Conservation (phyloP, 768 basidiomycete species). For the Suillus subaureus region DNA sequence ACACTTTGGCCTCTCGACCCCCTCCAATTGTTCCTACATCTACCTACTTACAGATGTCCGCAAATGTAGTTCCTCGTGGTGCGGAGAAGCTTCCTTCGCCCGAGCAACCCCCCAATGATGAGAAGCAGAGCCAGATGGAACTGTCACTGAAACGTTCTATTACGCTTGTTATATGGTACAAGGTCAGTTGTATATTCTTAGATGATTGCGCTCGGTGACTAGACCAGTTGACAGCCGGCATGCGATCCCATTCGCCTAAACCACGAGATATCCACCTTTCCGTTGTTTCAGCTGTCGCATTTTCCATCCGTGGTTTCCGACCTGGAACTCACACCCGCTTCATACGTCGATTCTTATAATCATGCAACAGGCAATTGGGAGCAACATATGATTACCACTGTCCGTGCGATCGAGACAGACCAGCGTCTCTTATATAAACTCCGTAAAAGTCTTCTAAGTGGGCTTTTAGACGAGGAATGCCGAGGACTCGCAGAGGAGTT, state of each 20-base stretch:
- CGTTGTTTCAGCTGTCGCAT: constrained; percentile 60
- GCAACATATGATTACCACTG: constrained; percentile 61
- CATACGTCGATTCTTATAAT: constrained; percentile 66
- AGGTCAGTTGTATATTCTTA: constrained; percentile 38
- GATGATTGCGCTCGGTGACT: constrained; percentile 11
- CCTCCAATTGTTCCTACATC: constrained; percentile 12
- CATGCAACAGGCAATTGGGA: constrained; percentile 62
- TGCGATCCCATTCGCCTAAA: constrained; percentile 59
- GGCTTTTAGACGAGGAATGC: constrained; percentile 60
- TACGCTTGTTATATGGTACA: constrained; percentile 72
- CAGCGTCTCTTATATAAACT: constrained; percentile 66
- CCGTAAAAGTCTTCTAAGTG: constrained; percentile 59
- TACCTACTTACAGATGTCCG: constrained; percentile 17
- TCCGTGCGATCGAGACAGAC: constrained; percentile 58
- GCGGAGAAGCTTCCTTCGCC: constrained; percentile 17
- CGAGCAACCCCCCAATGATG: constrained; percentile 16
- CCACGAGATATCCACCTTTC: constrained; percentile 62
- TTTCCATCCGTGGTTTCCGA: constrained; percentile 54
- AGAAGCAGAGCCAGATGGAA: constrained; percentile 35
- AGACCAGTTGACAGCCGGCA: constrained; percentile 41
- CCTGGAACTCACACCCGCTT: constrained; percentile 50
- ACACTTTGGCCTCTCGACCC: constrained; percentile 19
- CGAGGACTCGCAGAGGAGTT: constrained; percentile 58
- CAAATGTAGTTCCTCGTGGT: constrained; percentile 5
- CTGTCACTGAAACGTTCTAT: constrained; percentile 53